Base-by-base conservation (phyloP, 2,329 filamentous ascomycete genomes). In the Celoporthe dispersa region DNA sequence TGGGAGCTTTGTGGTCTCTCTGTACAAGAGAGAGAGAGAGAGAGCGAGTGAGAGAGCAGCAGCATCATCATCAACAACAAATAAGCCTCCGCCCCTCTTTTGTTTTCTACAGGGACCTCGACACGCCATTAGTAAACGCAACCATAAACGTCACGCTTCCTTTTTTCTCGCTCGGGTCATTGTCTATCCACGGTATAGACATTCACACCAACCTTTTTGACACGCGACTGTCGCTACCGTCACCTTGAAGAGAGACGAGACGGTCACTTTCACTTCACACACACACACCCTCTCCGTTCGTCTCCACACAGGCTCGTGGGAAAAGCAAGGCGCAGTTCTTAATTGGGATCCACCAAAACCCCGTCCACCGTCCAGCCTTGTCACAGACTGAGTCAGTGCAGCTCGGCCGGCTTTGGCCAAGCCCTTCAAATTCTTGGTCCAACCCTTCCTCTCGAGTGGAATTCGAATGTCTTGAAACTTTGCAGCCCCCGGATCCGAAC, bases 261-360 rank as follows among this genome's bases (percentile, higher is more conserved):
- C 44, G 44, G 44, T 48, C n/a, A 22, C 44, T n/a, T 48, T 48
- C 44, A 48, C 44, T 48, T 19, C 11, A 48, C 44, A n/a, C 37
- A 39, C 6, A 9, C 37, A 12, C 37, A 39, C 44, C 44, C 44
- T 22, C 9, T 48, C 44, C 44, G 11, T 3, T 37, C n/a, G 12
- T 63, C 35, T 63, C 60, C 25, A 63, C 62, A 64, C 28, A 14
- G 35, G 28, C 62, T 64, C 60, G 35, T 37, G 62, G n/a, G 37
- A 19, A 16, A 14, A 41, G 5, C 62, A 44, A 22, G 39, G 39
- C 37, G 39, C 28, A 44, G 39, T 63, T 44, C 39, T 48, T 51
- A 22, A 33, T 51, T 51, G 62, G 41, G 41, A 31, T 19, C 62
- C 39, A 64, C 41, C 39, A 6, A 14, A 28, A 28, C 37, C 62